phyloP scores from a whole-genome alignment of 192 early-diverging fungal genomes.

The Geranomyces michiganensis region DNA sequence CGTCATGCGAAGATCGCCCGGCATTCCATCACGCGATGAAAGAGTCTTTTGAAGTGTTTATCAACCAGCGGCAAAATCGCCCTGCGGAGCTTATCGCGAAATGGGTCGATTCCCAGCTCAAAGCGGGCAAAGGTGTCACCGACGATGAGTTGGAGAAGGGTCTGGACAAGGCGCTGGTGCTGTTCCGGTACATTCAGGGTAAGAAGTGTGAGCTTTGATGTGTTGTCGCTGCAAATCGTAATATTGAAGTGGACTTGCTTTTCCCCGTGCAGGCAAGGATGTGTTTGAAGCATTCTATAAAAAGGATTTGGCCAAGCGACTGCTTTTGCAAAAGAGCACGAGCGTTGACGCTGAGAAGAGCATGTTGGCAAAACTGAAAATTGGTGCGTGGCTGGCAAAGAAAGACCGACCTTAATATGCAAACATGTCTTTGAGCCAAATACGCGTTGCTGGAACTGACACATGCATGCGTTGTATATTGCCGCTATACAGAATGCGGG shows the following conservation, averaged over 20 bases:
- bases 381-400: too few species aligned
- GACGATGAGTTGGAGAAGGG: slow-evolving; percentile 53
- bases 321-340: slow-evolving; percentile 76
- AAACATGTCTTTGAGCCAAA: slow-evolving; percentile 8
- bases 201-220: background rate
- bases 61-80: slow-evolving; percentile 77
- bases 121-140: slow-evolving; percentile 77
- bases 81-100: slow-evolving; percentile 92
- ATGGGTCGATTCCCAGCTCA: slow-evolving; percentile 88
- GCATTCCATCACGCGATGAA: slow-evolving; percentile 76
- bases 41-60: slow-evolving; percentile 80
- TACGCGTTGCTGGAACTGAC: too few species aligned
- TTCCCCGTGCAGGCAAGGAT: slow-evolving; percentile 93
- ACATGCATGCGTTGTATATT: too few species aligned
- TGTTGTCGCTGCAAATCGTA: too few species aligned
- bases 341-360: slow-evolving; percentile 86
- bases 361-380: slow-evolving; percentile 81
- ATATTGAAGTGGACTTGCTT: too few species aligned
- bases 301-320: slow-evolving; percentile 84
- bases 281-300: slow-evolving; percentile 98
- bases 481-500: slow-evolving; percentile 95
- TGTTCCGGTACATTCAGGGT: slow-evolving; percentile 84
- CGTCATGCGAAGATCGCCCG: slow-evolving; percentile 68
- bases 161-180: slow-evolving; percentile 79
- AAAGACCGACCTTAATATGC: too few species aligned